A percentile compares a stretch with the other conserved stretches of the same genome.
These are phyloP conservation scores for Cylindrodendrum hubeiense DNA, from an alignment of 2,329 filamentous ascomycete species.

Conservation along the genomic window DNA sequence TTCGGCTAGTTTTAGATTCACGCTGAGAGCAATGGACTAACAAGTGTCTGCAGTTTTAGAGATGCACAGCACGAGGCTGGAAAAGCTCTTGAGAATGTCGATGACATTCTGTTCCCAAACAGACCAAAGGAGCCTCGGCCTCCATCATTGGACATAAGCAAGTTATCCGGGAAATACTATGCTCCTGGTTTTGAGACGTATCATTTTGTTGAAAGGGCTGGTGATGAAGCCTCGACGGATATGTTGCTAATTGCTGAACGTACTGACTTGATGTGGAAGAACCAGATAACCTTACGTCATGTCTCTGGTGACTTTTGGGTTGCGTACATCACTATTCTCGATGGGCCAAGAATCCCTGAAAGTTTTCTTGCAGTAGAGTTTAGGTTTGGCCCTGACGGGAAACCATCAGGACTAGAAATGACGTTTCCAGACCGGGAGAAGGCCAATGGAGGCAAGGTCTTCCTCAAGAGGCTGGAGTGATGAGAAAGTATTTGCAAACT, in stretches of 20 bases:
- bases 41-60: background rate
- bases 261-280: background rate
- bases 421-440: background rate
- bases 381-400: background rate
- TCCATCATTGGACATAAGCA: background rate
- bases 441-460: background rate
- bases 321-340: background rate
- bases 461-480: background rate
- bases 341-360: background rate
- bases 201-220: background rate
- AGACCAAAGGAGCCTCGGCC: background rate
- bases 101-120: background rate
- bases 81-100: background rate
- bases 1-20: background rate
- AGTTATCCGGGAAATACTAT: background rate
- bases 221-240: background rate
- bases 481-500: too few relatives aligned
- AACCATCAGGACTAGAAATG: background rate
- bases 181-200: background rate
- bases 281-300: background rate
- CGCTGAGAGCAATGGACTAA: too few relatives aligned
- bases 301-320: slow-evolving; percentile 13
- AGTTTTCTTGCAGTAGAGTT: background rate
- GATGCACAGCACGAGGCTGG: background rate
- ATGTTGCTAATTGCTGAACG: background rate